These are phyloP conservation scores for Tulasnella sp. DNA, from an alignment of 768 basidiomycete species.

Conservation along the genomic window DNA sequence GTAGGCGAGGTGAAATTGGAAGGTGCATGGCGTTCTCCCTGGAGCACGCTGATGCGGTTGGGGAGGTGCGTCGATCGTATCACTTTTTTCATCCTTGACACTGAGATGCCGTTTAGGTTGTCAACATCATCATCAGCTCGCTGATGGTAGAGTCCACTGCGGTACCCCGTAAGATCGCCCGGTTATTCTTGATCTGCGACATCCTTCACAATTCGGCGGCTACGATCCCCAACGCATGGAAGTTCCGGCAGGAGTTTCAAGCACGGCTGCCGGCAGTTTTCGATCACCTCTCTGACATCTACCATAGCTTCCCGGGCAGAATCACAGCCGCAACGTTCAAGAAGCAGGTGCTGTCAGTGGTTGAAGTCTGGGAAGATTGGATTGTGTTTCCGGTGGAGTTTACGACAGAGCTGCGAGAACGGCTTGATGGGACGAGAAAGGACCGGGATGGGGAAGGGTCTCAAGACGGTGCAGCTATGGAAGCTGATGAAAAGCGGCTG, in stretches of 20 bases:
- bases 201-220: conserved; percentile 96
- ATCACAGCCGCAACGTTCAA: conserved; percentile 96
- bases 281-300: conserved; percentile 87
- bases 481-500: conserved; percentile 19
- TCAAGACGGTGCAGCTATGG: conserved; percentile 22
- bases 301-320: conserved; percentile 88
- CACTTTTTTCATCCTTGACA: not conserved
- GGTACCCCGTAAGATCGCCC: conserved; percentile 93
- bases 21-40: conserved; percentile 96
- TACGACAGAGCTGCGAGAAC: conserved; percentile 53
- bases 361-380: conserved; percentile 98
- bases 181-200: conserved; percentile 91
- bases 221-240: conserved; percentile 91
- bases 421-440: conserved; percentile 52
- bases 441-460: conserved; percentile 23
- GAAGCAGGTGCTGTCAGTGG: conserved; percentile 73
- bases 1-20: conserved; percentile 80
- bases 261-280: conserved; percentile 84
- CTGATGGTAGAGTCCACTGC: conserved; percentile 83
- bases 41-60: conserved; percentile 90
- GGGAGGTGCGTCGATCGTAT: conserved; percentile 45
- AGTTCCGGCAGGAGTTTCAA: conserved; percentile 91
- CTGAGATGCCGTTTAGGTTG: conserved; percentile 41
- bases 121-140: conserved; percentile 81
- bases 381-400: conserved; percentile 89